A percentile compares a stretch with the other conserved stretches of the same genome.
phyloP scores from a whole-genome alignment of 2,329 filamentous ascomycete genomes.

The Trichothecium roseum region DNA sequence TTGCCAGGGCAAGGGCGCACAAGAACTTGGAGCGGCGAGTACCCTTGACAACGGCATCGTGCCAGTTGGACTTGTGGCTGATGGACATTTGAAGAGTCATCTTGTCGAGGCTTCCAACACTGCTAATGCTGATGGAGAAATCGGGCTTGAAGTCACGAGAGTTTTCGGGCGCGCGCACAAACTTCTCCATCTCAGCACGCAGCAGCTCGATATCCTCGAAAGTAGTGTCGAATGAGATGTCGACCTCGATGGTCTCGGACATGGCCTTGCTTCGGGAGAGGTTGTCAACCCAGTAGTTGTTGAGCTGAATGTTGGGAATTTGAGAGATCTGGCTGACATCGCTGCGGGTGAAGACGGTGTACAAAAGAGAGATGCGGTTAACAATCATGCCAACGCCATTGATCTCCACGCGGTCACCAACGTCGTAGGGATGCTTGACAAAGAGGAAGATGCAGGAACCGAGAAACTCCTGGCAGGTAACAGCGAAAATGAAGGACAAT shows the following conservation, averaged over 20 bases:
- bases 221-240: slow-evolving; percentile 73
- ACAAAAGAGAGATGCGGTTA: slow-evolving; percentile 88
- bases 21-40: slow-evolving; percentile 90
- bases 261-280: slow-evolving; percentile 83
- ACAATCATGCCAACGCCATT: slow-evolving; percentile 61
- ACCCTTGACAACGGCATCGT: slow-evolving; percentile 73
- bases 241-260: slow-evolving; percentile 73
- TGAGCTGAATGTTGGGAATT: slow-evolving; percentile 85
- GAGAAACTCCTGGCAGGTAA: slow-evolving; percentile 88
- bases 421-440: slow-evolving; percentile 95
- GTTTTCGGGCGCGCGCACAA: slow-evolving; percentile 77
- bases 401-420: slow-evolving; percentile 88
- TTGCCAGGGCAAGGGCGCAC: slow-evolving; percentile 76
- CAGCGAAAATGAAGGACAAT: slow-evolving; percentile 91
- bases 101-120: slow-evolving; percentile 81
- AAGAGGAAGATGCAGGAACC: slow-evolving; percentile 98
- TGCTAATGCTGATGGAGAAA: slow-evolving; percentile 64
- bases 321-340: slow-evolving; percentile 67
- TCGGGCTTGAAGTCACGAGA: slow-evolving; percentile 83
- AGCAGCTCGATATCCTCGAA: slow-evolving; percentile 86
- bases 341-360: slow-evolving; percentile 81
- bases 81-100: slow-evolving; percentile 74
- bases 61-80: slow-evolving; percentile 87
- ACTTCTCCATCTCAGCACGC: slow-evolving; percentile 72
- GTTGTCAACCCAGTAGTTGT: slow-evolving; percentile 93